These are phyloP conservation scores for Zymoseptoria crescenta DNA, from an alignment of 2,329 filamentous ascomycete species.

Conservation along the genomic window DNA sequence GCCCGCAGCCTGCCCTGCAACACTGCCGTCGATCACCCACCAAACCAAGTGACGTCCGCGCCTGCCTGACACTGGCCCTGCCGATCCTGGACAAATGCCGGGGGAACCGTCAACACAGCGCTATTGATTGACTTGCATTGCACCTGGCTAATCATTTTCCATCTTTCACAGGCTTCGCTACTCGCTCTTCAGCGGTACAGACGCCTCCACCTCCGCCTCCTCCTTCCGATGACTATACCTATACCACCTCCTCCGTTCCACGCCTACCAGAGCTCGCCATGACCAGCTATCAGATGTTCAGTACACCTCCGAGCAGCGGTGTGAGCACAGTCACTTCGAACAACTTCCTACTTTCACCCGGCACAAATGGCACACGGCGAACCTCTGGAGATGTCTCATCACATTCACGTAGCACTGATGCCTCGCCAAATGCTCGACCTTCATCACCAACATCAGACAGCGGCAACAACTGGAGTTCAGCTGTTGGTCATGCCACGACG, in stretches of 20 bases:
- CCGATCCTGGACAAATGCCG: not conserved
- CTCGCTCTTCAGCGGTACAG: not conserved
- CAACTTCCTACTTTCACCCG: slow-evolving; percentile 10
- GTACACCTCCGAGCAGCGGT: slow-evolving; percentile 4
- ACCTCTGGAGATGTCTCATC: slow-evolving; percentile 3
- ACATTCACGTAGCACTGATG: slow-evolving; percentile 4
- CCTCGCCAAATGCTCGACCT: slow-evolving; percentile 6
- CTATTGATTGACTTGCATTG: not conserved
- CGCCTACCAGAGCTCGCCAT: slow-evolving; percentile 11
- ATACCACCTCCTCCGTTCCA: slow-evolving; percentile 1
- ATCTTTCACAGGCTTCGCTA: not conserved
- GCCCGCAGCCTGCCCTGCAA: slow-evolving; percentile 1
- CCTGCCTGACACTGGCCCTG: not conserved
- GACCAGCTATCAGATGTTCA: slow-evolving; percentile 8
- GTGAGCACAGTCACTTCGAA: slow-evolving; percentile 1
- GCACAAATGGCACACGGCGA: slow-evolving; percentile 12
- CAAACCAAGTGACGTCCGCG: not conserved
- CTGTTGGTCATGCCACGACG: slow-evolving; percentile 60
- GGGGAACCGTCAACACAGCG: not conserved
- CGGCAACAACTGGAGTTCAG: slow-evolving; percentile 50
- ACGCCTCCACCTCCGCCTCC: not conserved
- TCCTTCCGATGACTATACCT: not conserved
- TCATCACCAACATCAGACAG: slow-evolving; percentile 11
- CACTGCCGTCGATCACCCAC: not conserved
- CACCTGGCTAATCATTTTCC: not conserved